phyloP scores from a whole-genome alignment of 495 filamentous ascomycete genomes.

The Penicillium subrubescens region DNA sequence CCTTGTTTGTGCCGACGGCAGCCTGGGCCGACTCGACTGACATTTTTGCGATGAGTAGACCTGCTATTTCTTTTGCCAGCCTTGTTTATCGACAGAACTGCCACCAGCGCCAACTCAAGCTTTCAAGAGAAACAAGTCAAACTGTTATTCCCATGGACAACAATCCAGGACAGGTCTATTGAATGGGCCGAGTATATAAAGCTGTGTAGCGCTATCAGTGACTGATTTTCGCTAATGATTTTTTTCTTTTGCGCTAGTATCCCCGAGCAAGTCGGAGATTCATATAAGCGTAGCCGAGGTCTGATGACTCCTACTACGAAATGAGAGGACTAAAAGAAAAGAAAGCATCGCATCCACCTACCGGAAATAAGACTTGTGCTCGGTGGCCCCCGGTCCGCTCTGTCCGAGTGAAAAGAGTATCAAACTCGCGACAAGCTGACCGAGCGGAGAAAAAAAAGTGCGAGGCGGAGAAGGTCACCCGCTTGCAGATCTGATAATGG shows the following conservation, averaged over 20 bases:
- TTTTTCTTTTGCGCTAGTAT: neutral
- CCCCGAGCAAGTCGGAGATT: slow-evolving; percentile 2
- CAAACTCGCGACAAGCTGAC: slow-evolving; percentile 1
- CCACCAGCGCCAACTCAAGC: neutral
- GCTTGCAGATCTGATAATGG: slow-evolving; percentile 29
- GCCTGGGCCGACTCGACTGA: slow-evolving; percentile 12
- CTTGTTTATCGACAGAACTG: neutral
- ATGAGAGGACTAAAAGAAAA: neutral
- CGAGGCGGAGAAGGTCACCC: slow-evolving; percentile 20
- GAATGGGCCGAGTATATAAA: neutral
- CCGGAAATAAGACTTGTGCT: neutral
- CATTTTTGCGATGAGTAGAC: slow-evolving; percentile 12
- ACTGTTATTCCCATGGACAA: neutral
- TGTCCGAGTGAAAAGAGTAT: neutral
- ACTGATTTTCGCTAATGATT: neutral
- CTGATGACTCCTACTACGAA: neutral
- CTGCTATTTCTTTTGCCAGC: slow-evolving; percentile 2
- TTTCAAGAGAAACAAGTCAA: neutral
- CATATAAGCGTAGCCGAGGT: slow-evolving; percentile 13
- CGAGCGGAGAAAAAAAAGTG: slow-evolving; percentile 13
- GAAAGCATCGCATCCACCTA: slow-evolving; percentile 12
- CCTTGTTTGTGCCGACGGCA: slow-evolving; percentile 22
- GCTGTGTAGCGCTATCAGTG: slow-evolving; percentile 5
- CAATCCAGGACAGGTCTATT: neutral
- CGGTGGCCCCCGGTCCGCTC: slow-evolving; percentile 1